phyloP scores from a whole-genome alignment of 108 stramenopile genomes.

The Nannochloropsis oceanica region DNA sequence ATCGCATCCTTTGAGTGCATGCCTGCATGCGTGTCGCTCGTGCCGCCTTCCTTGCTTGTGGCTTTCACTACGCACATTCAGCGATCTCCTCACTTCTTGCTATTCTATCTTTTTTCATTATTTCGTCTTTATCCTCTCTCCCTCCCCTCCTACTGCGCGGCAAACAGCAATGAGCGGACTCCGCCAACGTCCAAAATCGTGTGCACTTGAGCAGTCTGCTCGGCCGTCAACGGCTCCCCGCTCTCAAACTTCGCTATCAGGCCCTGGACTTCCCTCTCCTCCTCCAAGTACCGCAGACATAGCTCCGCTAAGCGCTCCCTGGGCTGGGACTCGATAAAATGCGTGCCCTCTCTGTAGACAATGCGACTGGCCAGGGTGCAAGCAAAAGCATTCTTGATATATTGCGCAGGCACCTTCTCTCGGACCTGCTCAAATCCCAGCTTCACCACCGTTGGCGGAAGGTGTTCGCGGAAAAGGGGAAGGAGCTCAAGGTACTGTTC shows the following conservation, averaged over 20 bases:
- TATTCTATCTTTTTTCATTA: no score
- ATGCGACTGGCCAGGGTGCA: constrained; percentile 75
- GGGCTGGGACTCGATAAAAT: constrained; percentile 60
- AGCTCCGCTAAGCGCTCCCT: constrained; percentile 17
- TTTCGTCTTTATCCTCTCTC: no score
- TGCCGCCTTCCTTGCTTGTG: no score
- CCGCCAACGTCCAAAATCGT: not conserved
- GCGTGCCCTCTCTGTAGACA: constrained; percentile 91
- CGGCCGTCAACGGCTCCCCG: not conserved
- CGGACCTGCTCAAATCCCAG: constrained; percentile 54
- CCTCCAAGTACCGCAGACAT: constrained; percentile 5
- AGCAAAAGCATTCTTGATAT: constrained; percentile 80
- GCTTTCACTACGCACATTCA: no score
- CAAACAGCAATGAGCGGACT: not conserved
- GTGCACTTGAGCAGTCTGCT: not conserved
- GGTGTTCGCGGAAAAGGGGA: constrained; percentile 46
- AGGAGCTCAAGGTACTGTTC: constrained; percentile 28
- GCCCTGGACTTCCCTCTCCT: not conserved
- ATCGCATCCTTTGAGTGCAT: no score
- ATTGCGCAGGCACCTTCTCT: constrained; percentile 63
- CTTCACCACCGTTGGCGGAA: constrained; percentile 58
- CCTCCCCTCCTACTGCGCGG: not conserved
- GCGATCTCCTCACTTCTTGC: no score
- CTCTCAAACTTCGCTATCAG: not conserved
- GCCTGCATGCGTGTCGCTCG: no score